Evolutionary conservation across 2,329 filamentous ascomycete genomes (phyloP).

Genomic region (Exophiala dermatitidis): DNA sequence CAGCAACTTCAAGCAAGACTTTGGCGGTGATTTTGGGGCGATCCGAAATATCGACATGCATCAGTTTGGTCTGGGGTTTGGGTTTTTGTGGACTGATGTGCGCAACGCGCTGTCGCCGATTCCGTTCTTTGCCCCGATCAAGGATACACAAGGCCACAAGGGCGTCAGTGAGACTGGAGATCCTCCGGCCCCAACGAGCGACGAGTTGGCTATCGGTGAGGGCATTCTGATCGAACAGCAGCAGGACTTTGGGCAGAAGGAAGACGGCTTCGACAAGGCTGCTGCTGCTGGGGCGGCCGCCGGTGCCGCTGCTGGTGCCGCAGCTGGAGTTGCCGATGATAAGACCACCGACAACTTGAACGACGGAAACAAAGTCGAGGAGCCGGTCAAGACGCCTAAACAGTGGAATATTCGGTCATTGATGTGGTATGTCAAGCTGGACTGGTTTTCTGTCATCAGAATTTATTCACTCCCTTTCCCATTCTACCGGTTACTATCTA

Average conservation of each 20-base stretch:
- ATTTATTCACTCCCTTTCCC: neutral
- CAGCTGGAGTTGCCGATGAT: neutral
- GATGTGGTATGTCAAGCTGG: conserved; percentile 19
- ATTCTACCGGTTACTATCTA: neutral
- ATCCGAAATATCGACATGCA: conserved; percentile 27
- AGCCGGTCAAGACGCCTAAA: conserved; percentile 20
- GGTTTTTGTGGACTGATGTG: conserved; percentile 25
- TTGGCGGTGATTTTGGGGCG: conserved; percentile 20
- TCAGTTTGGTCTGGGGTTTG: conserved; percentile 26
- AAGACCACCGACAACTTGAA: conserved; percentile 19
- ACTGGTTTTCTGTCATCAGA: too few species aligned
- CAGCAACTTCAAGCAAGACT: conserved; percentile 27
- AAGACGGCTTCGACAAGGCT: neutral
- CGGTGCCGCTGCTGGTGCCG: neutral
- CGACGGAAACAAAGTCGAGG: conserved; percentile 18
- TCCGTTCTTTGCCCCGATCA: conserved; percentile 23
- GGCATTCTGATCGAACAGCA: conserved; percentile 13
- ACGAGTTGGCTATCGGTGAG: conserved; percentile 22
- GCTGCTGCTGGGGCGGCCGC: neutral
- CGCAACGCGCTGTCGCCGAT: conserved; percentile 19
- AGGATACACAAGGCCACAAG: conserved; percentile 20
- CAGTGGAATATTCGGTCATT: conserved; percentile 21
- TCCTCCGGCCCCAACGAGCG: conserved; percentile 19
- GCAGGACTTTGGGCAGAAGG: conserved; percentile 1
- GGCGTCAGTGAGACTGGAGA: conserved; percentile 24